Evolutionary conservation across 352 stramenopile genomes (phyloP), one percentile per base, ranked within the genome.

Genomic region (Phytophthora kernoviae): DNA sequence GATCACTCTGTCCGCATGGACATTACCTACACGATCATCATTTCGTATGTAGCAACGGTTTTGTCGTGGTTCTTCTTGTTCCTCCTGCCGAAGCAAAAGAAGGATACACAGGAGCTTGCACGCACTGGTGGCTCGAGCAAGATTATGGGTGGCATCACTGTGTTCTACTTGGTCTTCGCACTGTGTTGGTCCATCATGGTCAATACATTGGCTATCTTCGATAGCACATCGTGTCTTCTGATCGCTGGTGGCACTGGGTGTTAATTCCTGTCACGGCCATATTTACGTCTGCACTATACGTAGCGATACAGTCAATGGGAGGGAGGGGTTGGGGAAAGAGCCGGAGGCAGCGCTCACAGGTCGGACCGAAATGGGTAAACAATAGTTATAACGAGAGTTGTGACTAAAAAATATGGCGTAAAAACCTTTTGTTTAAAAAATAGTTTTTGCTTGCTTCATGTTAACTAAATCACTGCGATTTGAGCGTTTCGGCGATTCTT

Each of bases 241-340:
- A 68, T 79, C 54, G 70, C 55, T 15, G 70, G 70, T 24, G 70
- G 70, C 43, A 45, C 50, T 30, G 63, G 67, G 17, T 75, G 66
- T 27, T 69, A 65, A n/a, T n/a, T n/a, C n/a, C n/a, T n/a, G n/a
- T n/a, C n/a, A n/a, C n/a, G n/a, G n/a, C n/a, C n/a, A n/a, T n/a
- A n/a, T n/a, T n/a, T n/a, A n/a, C n/a, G n/a, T n/a, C n/a, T n/a
- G n/a, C n/a, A n/a, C n/a, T n/a, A n/a, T n/a, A n/a, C n/a, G n/a
- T n/a, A n/a, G n/a, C n/a, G n/a, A n/a, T n/a, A n/a, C n/a, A n/a
- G n/a, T n/a, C n/a, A n/a, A n/a, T n/a, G n/a, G n/a, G n/a, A n/a
- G n/a, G n/a, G n/a, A n/a, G n/a, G n/a, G n/a, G n/a, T n/a, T n/a
- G n/a, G n/a, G n/a, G n/a, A n/a, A n/a, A n/a, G n/a, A n/a, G n/a